Evolutionary conservation across 2,329 filamentous ascomycete genomes (phyloP).

Genomic region (Chaetomium sp.): DNA sequence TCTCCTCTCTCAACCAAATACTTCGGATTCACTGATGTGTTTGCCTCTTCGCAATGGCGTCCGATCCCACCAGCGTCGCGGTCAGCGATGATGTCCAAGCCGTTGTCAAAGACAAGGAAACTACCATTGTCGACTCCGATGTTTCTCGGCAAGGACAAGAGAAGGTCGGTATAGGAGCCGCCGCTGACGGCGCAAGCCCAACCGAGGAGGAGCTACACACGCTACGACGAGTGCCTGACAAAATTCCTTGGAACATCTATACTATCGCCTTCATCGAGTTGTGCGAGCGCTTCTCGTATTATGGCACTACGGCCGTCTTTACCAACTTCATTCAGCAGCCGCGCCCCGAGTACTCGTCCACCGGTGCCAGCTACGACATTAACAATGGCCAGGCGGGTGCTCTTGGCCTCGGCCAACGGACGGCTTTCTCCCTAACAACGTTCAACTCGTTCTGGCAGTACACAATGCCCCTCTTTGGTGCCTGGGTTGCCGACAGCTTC

Average conservation of each 20-base stretch:
- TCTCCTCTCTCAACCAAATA: background rate
- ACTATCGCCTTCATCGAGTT: constrained; percentile 62
- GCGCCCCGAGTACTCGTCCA: constrained; percentile 47
- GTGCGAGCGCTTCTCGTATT: constrained; percentile 68
- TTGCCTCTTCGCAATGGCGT: constrained; percentile 9
- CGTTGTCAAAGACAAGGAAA: constrained; percentile 15
- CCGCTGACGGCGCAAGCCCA: constrained; percentile 25
- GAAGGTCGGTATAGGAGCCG: constrained; percentile 10
- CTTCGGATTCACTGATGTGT: background rate
- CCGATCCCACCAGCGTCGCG: constrained; percentile 17
- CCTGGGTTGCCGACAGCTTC: constrained; percentile 47
- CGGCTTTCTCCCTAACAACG: constrained; percentile 25
- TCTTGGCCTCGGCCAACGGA: constrained; percentile 40
- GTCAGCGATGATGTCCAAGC: constrained; percentile 12
- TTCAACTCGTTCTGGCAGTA: constrained; percentile 55
- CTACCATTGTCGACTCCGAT: constrained; percentile 6
- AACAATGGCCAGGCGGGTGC: constrained; percentile 42
- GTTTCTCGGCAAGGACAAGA: constrained; percentile 6
- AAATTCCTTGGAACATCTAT: constrained; percentile 53
- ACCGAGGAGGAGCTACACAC: constrained; percentile 47
- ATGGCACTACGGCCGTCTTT: constrained; percentile 58
- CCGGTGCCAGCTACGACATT: constrained; percentile 38
- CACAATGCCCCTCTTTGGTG: constrained; percentile 51
- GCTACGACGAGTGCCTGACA: constrained; percentile 48
- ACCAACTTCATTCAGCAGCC: constrained; percentile 59